These are phyloP conservation scores for Acacia concinna DNA, from an alignment of 331 rosid species.

Conservation along the genomic window DNA sequence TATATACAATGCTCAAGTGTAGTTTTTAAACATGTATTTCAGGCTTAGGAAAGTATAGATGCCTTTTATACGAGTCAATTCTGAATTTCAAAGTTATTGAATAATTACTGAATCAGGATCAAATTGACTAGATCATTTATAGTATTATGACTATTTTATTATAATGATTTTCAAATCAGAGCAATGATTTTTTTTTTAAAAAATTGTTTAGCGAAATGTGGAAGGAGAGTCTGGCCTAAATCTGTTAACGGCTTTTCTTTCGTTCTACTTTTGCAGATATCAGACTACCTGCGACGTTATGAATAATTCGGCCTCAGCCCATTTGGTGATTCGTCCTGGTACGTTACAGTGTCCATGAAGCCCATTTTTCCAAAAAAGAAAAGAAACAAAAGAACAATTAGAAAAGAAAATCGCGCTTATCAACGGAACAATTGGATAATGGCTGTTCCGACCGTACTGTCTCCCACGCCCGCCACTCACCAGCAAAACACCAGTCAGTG, in stretches of 20 bases:
- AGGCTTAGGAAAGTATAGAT: too few relatives aligned
- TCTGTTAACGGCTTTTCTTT: too few relatives aligned
- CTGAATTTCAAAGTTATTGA: too few relatives aligned
- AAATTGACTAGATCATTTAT: too few relatives aligned
- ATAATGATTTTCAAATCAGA: background rate
- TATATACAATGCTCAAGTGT: too few relatives aligned
- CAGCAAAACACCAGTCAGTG: background rate
- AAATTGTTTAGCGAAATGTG: too few relatives aligned
- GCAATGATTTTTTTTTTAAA: too few relatives aligned
- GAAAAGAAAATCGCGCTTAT: background rate
- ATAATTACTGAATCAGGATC: too few relatives aligned
- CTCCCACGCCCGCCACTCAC: slow-evolving; percentile 1
- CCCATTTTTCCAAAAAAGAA: background rate
- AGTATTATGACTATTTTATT: too few relatives aligned
- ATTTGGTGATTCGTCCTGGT: background rate
- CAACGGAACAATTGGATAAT: slow-evolving; percentile 7
- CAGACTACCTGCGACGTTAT: background rate
- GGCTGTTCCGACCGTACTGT: background rate
- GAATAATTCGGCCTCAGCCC: background rate
- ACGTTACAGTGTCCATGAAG: background rate
- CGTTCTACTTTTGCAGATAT: background rate
- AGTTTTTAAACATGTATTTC: too few relatives aligned
- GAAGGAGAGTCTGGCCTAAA: too few relatives aligned
- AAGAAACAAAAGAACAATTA: background rate
- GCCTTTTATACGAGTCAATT: too few relatives aligned